phyloP scores from a whole-genome alignment of 768 basidiomycete species.

The Tylopilus sp. region DNA sequence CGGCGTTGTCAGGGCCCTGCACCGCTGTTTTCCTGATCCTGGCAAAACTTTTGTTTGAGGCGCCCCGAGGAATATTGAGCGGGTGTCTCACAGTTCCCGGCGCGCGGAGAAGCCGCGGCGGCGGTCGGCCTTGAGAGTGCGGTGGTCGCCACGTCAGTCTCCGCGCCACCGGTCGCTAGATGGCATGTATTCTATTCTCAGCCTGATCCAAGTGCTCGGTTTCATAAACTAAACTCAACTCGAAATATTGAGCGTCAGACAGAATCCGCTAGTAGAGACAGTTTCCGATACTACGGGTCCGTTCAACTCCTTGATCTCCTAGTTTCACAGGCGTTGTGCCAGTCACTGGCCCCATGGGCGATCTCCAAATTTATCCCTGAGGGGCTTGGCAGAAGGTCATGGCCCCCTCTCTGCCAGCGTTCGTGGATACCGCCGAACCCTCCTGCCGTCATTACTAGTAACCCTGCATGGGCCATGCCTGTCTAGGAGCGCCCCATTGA shows the following conservation, averaged over 20 bases:
- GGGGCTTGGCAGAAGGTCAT: neutral
- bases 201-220: neutral
- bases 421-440: neutral
- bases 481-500: neutral
- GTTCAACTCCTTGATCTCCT: constrained; percentile 2
- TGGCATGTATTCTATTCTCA: no score
- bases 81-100: constrained; percentile 7
- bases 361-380: neutral
- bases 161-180: neutral
- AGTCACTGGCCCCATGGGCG: neutral
- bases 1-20: constrained; percentile 28
- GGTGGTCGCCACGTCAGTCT: neutral
- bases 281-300: no score
- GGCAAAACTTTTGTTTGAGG: constrained; percentile 7
- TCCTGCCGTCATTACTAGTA: constrained; percentile 6
- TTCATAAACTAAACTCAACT: neutral
- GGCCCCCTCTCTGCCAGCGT: neutral
- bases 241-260: no score
- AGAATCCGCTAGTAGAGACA: no score
- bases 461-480: neutral
- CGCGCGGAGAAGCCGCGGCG: constrained; percentile 30
- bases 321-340: no score
- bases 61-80: constrained; percentile 9
- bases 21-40: constrained; percentile 12
- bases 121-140: constrained; percentile 2